Conservation (phyloP, 352 stramenopile species). For the Globisporangium polare region DNA sequence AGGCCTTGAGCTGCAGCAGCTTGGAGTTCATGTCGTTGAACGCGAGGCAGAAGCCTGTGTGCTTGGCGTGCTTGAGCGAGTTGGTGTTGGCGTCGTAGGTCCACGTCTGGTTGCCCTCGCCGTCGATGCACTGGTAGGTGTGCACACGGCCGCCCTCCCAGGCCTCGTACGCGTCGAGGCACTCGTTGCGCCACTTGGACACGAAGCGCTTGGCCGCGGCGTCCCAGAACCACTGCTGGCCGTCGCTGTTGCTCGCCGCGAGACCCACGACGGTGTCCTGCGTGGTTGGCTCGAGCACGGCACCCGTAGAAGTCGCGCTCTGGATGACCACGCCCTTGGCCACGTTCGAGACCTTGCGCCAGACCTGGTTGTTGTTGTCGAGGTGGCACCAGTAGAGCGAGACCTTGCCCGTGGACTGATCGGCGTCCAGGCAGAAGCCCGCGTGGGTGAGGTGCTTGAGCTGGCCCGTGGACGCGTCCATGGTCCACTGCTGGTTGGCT, state of each 20-base stretch:
- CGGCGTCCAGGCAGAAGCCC: constrained; percentile 60
- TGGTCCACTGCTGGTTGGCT: constrained; percentile 40
- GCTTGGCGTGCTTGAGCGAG: constrained; percentile 43
- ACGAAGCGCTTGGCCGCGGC: constrained; percentile 30
- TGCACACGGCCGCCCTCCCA: constrained; percentile 53
- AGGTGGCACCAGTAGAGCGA: constrained; percentile 49
- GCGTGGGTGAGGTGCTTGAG: constrained; percentile 37
- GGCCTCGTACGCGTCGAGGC: constrained; percentile 58
- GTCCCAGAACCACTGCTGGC: constrained; percentile 52
- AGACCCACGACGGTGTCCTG: constrained; percentile 29
- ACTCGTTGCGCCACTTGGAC: constrained; percentile 44
- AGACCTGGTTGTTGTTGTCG: constrained; percentile 62
- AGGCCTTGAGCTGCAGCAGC: constrained; percentile 46
- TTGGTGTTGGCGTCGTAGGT: constrained; percentile 36
- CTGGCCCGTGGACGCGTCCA: constrained; percentile 36
- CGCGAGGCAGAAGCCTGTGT: constrained; percentile 47
- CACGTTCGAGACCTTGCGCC: constrained; percentile 29
- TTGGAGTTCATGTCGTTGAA: constrained; percentile 41
- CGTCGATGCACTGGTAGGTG: constrained; percentile 44
- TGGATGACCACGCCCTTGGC: constrained; percentile 28
- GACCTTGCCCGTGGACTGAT: constrained; percentile 27
- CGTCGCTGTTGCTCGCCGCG: constrained; percentile 12
- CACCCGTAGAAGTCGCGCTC: constrained; percentile 19
- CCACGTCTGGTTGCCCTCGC: constrained; percentile 60
- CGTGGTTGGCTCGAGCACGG: constrained; percentile 29